These are phyloP conservation scores for Liriodendron chinense DNA, from an alignment of 164 flowering plant genomes.

Conservation along the genomic window DNA sequence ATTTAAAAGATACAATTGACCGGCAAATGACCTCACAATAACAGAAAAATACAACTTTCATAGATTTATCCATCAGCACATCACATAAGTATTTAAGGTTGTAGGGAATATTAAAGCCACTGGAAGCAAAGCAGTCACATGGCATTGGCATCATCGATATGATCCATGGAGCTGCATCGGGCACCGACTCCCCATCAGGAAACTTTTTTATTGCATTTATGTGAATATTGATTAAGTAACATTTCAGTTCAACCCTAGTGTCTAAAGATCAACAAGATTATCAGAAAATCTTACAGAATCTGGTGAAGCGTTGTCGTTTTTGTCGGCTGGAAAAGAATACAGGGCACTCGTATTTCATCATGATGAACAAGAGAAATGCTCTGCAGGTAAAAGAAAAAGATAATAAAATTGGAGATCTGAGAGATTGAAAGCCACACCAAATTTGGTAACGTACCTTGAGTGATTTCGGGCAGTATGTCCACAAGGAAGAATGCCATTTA, in stretches of 20 bases:
- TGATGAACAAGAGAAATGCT: conserved; percentile 20
- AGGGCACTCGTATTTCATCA: conserved; percentile 30
- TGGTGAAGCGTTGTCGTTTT: conserved; percentile 34
- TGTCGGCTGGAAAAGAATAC: conserved; percentile 53
- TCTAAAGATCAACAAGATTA: background rate
- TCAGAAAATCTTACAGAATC: conserved; percentile 45
- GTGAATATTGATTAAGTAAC: background rate
- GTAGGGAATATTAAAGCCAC: background rate
- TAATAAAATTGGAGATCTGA: background rate
- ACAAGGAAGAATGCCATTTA: conserved; percentile 82
- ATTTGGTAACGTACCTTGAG: conserved; percentile 32
- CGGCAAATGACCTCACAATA: background rate
- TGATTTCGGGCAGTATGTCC: conserved; percentile 35
- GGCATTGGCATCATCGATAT: background rate
- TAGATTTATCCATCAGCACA: background rate
- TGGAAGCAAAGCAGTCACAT: background rate
- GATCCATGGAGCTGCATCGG: background rate
- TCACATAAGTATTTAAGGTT: background rate
- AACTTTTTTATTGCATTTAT: background rate
- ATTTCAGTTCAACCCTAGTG: background rate
- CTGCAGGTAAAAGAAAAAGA: conserved; percentile 24
- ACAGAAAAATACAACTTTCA: no score
- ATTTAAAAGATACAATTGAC: background rate
- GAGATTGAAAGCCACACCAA: background rate
- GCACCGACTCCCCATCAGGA: background rate